Evolutionary conservation across 805 yeast genomes (phyloP).

Genomic region (Kodamaea hsintzibuensis): DNA sequence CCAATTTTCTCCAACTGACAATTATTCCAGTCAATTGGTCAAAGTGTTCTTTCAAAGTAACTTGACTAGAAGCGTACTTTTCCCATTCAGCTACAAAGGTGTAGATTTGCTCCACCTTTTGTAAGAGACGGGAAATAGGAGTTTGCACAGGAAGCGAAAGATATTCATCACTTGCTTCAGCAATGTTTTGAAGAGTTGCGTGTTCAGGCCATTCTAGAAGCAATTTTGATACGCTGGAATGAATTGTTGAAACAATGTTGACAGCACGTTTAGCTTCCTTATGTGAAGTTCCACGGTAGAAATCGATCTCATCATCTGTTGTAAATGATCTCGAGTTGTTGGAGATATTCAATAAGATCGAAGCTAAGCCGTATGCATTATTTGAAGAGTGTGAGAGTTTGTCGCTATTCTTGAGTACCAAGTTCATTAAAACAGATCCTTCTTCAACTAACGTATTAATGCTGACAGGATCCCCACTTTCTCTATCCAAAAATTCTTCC

Average conservation of each 20-base stretch:
- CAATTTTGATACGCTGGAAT: slow-evolving; percentile 40
- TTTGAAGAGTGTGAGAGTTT: slow-evolving; percentile 16
- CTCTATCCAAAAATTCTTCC: slow-evolving; percentile 34
- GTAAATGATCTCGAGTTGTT: slow-evolving; percentile 13
- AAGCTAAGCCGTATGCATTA: slow-evolving; percentile 23
- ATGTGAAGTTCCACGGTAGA: slow-evolving; percentile 65
- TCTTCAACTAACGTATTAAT: slow-evolving; percentile 34
- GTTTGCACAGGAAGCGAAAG: slow-evolving; percentile 59
- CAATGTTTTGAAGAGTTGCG: slow-evolving; percentile 74
- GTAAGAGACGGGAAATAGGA: slow-evolving; percentile 76
- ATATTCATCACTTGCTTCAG: slow-evolving; percentile 65
- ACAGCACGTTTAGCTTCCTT: slow-evolving; percentile 64
- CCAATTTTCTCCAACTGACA: slow-evolving; percentile 89
- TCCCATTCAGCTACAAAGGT: slow-evolving; percentile 90
- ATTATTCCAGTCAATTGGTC: slow-evolving; percentile 65
- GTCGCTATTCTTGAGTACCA: slow-evolving; percentile 12
- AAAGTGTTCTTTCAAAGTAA: slow-evolving; percentile 57
- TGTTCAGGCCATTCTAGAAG: slow-evolving; percentile 90
- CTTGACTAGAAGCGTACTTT: slow-evolving; percentile 80
- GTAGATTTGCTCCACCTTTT: slow-evolving; percentile 84
- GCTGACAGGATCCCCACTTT: neutral
- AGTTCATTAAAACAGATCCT: slow-evolving; percentile 34
- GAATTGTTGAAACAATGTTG: slow-evolving; percentile 35
- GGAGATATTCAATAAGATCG: slow-evolving; percentile 20
- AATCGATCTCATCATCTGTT: slow-evolving; percentile 33